phyloP scores from a whole-genome alignment of 2,329 filamentous ascomycete genomes.

The Didymella pinodella region DNA sequence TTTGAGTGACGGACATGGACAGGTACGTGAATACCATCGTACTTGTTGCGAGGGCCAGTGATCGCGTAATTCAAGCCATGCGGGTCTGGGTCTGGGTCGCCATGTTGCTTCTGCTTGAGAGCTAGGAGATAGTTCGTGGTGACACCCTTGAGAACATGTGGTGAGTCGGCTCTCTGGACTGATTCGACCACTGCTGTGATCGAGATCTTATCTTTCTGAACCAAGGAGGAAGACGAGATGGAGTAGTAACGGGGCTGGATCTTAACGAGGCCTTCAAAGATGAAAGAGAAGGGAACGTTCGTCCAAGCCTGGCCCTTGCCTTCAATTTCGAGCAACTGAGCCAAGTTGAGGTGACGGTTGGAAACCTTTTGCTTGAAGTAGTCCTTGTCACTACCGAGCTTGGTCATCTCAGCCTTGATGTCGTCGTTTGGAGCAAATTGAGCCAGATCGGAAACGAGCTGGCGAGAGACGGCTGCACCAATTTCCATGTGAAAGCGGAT shows the following conservation, averaged over 20 bases:
- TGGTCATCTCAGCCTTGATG: constrained; percentile 85
- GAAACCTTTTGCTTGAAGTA: constrained; percentile 90
- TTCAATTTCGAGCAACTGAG: constrained; percentile 78
- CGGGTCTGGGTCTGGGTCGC: constrained; percentile 79
- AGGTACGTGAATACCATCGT: constrained; percentile 92
- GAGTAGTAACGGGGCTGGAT: constrained; percentile 99
- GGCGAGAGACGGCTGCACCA: constrained; percentile 91
- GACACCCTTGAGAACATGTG: constrained; percentile 86
- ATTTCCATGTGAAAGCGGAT: constrained; percentile 97
- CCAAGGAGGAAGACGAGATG: constrained; percentile 94
- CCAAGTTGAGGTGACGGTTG: constrained; percentile 85
- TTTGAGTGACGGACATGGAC: constrained; percentile 98
- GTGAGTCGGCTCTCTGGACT: constrained; percentile 76
- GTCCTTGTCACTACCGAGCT: constrained; percentile 90
- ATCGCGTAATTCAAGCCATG: constrained; percentile 88
- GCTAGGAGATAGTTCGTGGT: constrained; percentile 96
- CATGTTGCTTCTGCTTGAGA: constrained; percentile 95
- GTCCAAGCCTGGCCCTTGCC: constrained; percentile 79
- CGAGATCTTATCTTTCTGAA: constrained; percentile 93
- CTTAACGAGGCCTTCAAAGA: constrained; percentile 93
- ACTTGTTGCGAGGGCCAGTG: constrained; percentile 91
- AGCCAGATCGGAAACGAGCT: constrained; percentile 87
- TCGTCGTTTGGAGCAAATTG: constrained; percentile 87
- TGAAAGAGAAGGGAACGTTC: constrained; percentile 88
- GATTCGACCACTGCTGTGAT: constrained; percentile 95